phyloP scores from a whole-genome alignment of 495 filamentous ascomycete species.

The Daldinia concentrica region DNA sequence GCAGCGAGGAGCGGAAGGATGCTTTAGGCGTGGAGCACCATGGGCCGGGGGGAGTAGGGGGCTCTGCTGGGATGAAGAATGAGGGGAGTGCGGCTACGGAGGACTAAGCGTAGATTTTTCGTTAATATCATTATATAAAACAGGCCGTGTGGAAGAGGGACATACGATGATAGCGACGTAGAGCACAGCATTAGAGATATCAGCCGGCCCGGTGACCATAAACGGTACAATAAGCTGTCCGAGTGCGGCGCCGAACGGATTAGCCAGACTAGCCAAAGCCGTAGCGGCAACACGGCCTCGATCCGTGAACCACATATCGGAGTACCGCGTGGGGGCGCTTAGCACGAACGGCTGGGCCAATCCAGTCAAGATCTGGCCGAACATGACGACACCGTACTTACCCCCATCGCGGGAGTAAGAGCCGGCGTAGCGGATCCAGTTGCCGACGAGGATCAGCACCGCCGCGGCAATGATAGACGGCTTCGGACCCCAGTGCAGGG shows the following conservation, averaged over 20 bases:
- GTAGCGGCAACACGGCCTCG: constrained; percentile 86
- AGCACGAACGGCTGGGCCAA: constrained; percentile 93
- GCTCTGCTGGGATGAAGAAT: constrained; percentile 82
- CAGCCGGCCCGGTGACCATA: constrained; percentile 66
- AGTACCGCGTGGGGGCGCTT: constrained; percentile 87
- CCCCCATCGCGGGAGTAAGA: constrained; percentile 65
- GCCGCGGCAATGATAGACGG: constrained; percentile 77
- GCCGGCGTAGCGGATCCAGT: constrained; percentile 93
- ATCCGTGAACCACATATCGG: constrained; percentile 93
- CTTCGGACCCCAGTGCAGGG: constrained; percentile 82
- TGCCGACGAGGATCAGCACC: constrained; percentile 77
- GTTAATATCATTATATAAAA: constrained; percentile 13
- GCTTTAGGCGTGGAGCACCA: constrained; percentile 59
- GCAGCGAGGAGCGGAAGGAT: constrained; percentile 61
- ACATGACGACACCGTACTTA: constrained; percentile 79
- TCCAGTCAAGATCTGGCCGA: constrained; percentile 93
- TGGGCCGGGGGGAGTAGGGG: constrained; percentile 74
- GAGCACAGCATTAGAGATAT: constrained; percentile 84
- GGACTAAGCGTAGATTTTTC: constrained; percentile 55
- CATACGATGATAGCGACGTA: constrained; percentile 86
- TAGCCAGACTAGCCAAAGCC: constrained; percentile 82
- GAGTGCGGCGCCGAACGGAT: constrained; percentile 87
- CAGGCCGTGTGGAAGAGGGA: constrained; percentile 1
- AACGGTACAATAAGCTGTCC: constrained; percentile 86
- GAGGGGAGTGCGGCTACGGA: constrained; percentile 77